Percentiles rank a stretch among this genome's conserved stretches.
Conservation (phyloP, 2,329 filamentous ascomycete species). For the Chaetothyriales sp. region DNA sequence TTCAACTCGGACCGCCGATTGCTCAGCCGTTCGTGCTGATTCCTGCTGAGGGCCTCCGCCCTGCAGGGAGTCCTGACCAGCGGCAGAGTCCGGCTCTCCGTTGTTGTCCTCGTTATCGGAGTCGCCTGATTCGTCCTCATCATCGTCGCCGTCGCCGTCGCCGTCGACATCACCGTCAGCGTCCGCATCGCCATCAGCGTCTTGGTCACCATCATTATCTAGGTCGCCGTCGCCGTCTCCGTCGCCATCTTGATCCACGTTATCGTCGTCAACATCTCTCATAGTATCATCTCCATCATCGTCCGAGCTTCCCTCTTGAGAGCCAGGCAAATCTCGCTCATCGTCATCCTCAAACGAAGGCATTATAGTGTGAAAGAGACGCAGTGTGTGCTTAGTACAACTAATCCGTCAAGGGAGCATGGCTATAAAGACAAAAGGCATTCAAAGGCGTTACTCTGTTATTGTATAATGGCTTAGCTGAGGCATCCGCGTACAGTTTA, state of each 20-base stretch:
- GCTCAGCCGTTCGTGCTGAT: background rate
- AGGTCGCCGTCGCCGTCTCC: slow-evolving; percentile 28
- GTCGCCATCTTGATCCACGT: slow-evolving; percentile 27
- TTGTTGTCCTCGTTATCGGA: slow-evolving; percentile 29
- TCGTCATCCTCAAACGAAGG: slow-evolving; percentile 27
- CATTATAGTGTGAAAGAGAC: slow-evolving; percentile 15
- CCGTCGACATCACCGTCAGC: slow-evolving; percentile 28
- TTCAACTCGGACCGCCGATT: slow-evolving; percentile 31
- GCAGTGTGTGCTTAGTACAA: background rate
- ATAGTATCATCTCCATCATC: slow-evolving; percentile 35
- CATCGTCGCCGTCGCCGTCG: slow-evolving; percentile 34
- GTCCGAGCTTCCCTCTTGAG: slow-evolving; percentile 36
- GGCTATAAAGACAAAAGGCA: background rate
- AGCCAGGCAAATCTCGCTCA: slow-evolving; percentile 23
- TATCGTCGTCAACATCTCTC: slow-evolving; percentile 28
- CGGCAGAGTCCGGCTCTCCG: slow-evolving; percentile 27
- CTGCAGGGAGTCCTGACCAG: slow-evolving; percentile 3
- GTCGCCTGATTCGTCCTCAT: slow-evolving; percentile 33
- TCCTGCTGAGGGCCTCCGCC: background rate
- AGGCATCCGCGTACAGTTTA: background rate
- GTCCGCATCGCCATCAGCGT: slow-evolving; percentile 25
- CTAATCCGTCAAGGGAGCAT: background rate
- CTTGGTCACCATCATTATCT: slow-evolving; percentile 29
- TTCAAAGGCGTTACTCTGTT: background rate
- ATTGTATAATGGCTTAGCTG: background rate